phyloP scores from a whole-genome alignment of 139 green algal species.

The Coelastrella sp. region DNA sequence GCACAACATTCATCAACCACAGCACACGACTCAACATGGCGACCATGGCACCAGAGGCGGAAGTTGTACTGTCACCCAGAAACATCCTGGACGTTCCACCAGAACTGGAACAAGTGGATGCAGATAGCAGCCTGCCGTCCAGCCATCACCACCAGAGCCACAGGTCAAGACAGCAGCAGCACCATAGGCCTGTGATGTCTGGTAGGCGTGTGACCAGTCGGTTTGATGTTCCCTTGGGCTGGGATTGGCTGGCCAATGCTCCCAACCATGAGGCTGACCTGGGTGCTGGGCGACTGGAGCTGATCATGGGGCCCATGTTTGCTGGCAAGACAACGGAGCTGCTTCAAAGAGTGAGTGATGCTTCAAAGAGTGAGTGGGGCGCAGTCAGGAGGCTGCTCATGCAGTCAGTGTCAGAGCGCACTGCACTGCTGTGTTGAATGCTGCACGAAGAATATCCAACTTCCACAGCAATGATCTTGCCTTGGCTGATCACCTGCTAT shows the following conservation, averaged over 20 bases:
- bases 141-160: background rate
- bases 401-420: background rate
- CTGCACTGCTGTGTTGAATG: background rate
- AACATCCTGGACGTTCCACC: constrained; percentile 27
- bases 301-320: constrained; percentile 65
- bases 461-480: background rate
- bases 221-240: constrained; percentile 18
- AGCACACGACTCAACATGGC: background rate
- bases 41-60: background rate
- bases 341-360: constrained; percentile 21
- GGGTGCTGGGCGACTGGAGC: constrained; percentile 26
- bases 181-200: background rate
- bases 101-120: background rate
- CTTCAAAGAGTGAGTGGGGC: background rate
- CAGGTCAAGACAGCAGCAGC: background rate
- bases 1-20: background rate
- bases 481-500: background rate
- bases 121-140: background rate
- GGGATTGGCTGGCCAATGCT: background rate
- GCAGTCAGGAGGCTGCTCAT: background rate
- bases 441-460: background rate
- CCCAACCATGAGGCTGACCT: constrained; percentile 8
- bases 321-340: constrained; percentile 54
- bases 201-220: background rate
- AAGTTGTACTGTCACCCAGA: background rate